Evolutionary conservation across 371 early-diverging fungal species (phyloP).

Genomic region (Synchytrium microbalum): DNA sequence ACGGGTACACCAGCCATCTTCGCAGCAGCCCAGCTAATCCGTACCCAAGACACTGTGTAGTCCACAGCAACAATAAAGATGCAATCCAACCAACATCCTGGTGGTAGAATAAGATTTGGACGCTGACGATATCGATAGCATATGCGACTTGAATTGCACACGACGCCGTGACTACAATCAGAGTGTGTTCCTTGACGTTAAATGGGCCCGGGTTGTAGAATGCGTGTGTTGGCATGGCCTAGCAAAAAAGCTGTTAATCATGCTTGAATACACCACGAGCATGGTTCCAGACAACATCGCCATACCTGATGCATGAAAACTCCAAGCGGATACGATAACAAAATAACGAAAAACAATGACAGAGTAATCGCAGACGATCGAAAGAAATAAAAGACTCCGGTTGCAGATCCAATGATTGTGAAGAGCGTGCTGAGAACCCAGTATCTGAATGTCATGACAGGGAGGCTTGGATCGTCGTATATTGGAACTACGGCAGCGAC

Average conservation of each 20-base stretch:
- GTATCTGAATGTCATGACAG: conserved; percentile 71
- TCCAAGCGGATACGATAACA: not conserved
- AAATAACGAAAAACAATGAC: not conserved
- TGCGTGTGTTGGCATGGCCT: not conserved
- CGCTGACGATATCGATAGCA: conserved; percentile 7
- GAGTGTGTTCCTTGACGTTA: conserved; percentile 77
- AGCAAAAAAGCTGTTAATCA: too few relatives aligned
- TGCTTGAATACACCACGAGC: too few relatives aligned
- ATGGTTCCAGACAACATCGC: too few relatives aligned
- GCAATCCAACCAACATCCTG: conserved; percentile 10
- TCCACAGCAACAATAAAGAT: conserved; percentile 4
- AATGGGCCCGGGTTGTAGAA: conserved; percentile 77
- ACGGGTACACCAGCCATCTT: conserved; percentile 8
- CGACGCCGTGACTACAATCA: conserved; percentile 46
- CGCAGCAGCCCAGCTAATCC: conserved; percentile 60
- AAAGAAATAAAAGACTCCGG: not conserved
- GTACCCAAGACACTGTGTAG: conserved; percentile 13
- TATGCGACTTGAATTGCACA: conserved; percentile 33
- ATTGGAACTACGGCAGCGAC: conserved; percentile 20
- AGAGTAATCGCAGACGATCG: not conserved
- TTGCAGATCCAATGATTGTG: not conserved
- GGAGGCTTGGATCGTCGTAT: conserved; percentile 45
- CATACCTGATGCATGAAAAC: not conserved
- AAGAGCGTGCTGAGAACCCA: conserved; percentile 19
- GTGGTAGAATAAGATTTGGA: conserved; percentile 11